Evolutionary conservation across 2,329 filamentous ascomycete genomes (phyloP), one percentile per base, ranked within the genome.

Genomic region (Talaromyces albobiverticillius): DNA sequence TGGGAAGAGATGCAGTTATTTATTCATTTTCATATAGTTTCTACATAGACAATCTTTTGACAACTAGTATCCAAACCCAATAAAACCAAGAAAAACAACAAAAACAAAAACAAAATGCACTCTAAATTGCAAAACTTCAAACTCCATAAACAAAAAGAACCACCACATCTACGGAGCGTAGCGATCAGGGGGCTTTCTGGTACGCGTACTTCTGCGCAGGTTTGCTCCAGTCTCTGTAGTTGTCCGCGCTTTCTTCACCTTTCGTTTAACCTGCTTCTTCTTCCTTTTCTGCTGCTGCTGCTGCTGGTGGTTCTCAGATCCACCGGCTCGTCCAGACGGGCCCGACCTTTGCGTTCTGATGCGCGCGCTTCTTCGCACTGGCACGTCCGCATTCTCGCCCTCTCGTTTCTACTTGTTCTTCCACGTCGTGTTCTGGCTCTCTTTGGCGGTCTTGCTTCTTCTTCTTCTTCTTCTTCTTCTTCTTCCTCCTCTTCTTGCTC

Each of bases 121-220:
- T n/a, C n/a, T n/a, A n/a, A n/a, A n/a, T n/a, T n/a, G n/a, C n/a
- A n/a, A n/a, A n/a, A n/a, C n/a, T n/a, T n/a, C n/a, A n/a, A n/a
- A n/a, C n/a, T n/a, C n/a, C n/a, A n/a, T n/a, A n/a, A n/a, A n/a
- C n/a, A n/a, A n/a, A n/a, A 34, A 47, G 1, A 23, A 25, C 14
- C 36, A 48, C 46, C 47, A 50, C 25, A 1, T 1, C 10, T 23
- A 5, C 16, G 47, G 47, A 31, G 26, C 25, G 31, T 31, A 50
- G 14, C 47, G 50, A 13, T 46, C 29, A 38, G 50, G 50, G 7
- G 29, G 22, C 41, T 52, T 52, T 9, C 41, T 52, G 10, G 6
- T 45, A 22, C 50, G 31, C 23, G 10, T 22, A 52, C 47, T 31
- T 4, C 47, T 36, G 26, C 36, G 47, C 47, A 50, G 18, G 16